Evolutionary conservation across 2,329 filamentous ascomycete genomes (phyloP).

Genomic region (Diaporthe sp.): DNA sequence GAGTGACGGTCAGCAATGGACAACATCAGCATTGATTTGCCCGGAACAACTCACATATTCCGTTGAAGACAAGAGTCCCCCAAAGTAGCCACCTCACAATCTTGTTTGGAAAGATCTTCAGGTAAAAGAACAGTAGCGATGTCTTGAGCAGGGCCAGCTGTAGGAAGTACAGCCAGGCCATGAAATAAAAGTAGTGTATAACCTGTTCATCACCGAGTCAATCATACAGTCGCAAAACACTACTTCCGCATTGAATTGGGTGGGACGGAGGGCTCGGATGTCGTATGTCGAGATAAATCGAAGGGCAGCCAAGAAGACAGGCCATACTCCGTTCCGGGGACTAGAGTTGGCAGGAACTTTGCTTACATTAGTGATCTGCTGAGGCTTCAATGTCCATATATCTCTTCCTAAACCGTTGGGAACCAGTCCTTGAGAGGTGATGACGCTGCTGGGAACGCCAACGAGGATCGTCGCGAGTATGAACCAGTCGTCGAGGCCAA

Average conservation of each 20-base stretch:
- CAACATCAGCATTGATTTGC: background rate
- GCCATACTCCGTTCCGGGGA: background rate
- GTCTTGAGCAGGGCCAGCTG: slow-evolving; percentile 39
- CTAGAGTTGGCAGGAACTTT: background rate
- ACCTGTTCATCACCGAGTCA: slow-evolving; percentile 48
- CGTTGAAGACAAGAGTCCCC: slow-evolving; percentile 36
- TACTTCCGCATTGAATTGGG: background rate
- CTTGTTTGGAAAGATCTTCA: slow-evolving; percentile 39
- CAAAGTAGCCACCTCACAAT: slow-evolving; percentile 36
- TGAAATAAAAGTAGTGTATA: slow-evolving; percentile 58
- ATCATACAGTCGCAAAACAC: background rate
- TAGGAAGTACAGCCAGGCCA: slow-evolving; percentile 49
- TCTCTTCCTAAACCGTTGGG: slow-evolving; percentile 49
- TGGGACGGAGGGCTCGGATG: too few species aligned
- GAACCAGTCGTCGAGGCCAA: slow-evolving; percentile 55
- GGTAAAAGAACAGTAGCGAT: slow-evolving; percentile 41
- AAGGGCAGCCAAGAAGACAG: too few species aligned
- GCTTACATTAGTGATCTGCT: slow-evolving; percentile 41
- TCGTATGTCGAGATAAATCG: background rate
- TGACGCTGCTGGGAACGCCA: slow-evolving; percentile 49
- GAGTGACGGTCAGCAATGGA: background rate
- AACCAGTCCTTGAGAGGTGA: slow-evolving; percentile 54
- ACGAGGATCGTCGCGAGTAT: slow-evolving; percentile 48
- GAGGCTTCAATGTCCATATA: slow-evolving; percentile 43
- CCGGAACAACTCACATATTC: slow-evolving; percentile 3